Evolutionary conservation across 495 filamentous ascomycete genomes (phyloP).

Genomic region (Rhypophila decipiens): DNA sequence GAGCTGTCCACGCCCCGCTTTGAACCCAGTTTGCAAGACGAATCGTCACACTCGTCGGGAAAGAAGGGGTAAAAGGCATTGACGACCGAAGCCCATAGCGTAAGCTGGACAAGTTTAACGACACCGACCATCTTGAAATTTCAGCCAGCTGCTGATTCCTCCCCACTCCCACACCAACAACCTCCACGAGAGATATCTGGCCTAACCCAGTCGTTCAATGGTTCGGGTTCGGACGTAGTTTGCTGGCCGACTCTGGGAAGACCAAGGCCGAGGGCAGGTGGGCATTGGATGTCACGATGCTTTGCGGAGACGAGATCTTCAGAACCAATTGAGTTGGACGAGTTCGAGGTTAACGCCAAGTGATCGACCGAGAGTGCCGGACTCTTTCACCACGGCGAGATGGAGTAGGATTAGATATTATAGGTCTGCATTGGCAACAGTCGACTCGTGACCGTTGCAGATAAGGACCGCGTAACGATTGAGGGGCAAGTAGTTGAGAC

Average conservation of each 20-base stretch:
- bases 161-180: conserved; percentile 21
- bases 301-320: too few relatives aligned
- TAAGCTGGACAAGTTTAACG: conserved; percentile 30
- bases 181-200: conserved; percentile 6
- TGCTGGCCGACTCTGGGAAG: neutral
- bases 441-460: neutral
- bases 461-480: neutral
- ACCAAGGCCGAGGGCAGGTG: conserved; percentile 9
- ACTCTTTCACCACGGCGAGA: conserved; percentile 24
- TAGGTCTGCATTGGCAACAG: conserved; percentile 26
- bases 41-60: conserved; percentile 4
- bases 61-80: conserved; percentile 32
- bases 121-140: conserved; percentile 32
- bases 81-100: conserved; percentile 33
- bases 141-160: conserved; percentile 11
- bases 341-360: conserved; percentile 7
- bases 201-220: conserved; percentile 1
- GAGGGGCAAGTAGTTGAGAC: neutral
- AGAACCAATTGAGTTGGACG: conserved; percentile 1
- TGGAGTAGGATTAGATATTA: conserved; percentile 33
- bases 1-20: neutral
- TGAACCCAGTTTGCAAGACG: too few relatives aligned
- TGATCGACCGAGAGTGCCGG: conserved; percentile 26
- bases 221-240: neutral
- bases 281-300: conserved; percentile 3